Evolutionary conservation across 2,329 filamentous ascomycete genomes (phyloP).

Genomic region (Claviceps paspali): DNA sequence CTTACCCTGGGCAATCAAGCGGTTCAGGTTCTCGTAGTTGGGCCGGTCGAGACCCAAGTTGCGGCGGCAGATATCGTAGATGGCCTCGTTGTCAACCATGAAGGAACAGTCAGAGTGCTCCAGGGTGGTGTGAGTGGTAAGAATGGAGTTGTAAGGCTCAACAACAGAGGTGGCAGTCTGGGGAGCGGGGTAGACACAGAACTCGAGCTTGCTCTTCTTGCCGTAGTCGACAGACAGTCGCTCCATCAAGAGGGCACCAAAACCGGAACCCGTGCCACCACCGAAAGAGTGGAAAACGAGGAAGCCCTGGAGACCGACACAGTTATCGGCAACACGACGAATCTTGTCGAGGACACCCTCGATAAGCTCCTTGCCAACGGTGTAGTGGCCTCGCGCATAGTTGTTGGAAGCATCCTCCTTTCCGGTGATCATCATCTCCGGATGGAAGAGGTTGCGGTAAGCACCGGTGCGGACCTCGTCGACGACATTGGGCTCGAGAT

Average conservation of each 20-base stretch:
- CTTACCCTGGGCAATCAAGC: slow-evolving; percentile 87
- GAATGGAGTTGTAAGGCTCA: slow-evolving; percentile 99
- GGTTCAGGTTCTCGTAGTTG: slow-evolving; percentile 98
- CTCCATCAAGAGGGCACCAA: slow-evolving; percentile 97
- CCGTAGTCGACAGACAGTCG: slow-evolving; percentile 97
- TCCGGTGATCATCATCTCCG: slow-evolving; percentile 98
- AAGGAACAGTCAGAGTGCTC: slow-evolving; percentile 99
- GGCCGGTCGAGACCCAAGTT: slow-evolving; percentile 95
- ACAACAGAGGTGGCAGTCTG: slow-evolving; percentile 96
- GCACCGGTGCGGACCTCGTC: slow-evolving; percentile 96
- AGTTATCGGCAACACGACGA: slow-evolving; percentile 93
- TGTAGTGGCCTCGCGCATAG: slow-evolving; percentile 99
- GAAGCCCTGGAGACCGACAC: slow-evolving; percentile 95
- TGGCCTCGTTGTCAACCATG: slow-evolving; percentile 99
- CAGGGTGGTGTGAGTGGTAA: slow-evolving; percentile 96
- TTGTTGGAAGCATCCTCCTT: slow-evolving; percentile 99
- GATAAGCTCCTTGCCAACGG: slow-evolving; percentile 97
- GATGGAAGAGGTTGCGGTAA: slow-evolving; percentile 96
- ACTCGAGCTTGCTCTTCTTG: slow-evolving; percentile 99
- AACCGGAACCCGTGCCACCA: slow-evolving; percentile 96
- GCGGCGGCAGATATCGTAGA: slow-evolving; percentile 97
- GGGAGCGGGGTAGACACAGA: slow-evolving; percentile 96
- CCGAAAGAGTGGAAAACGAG: slow-evolving; percentile 99
- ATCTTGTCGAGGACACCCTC: slow-evolving; percentile 97
- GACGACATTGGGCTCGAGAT: slow-evolving; percentile 99